Percentiles rank a stretch among this genome's conserved stretches.
Evolutionary conservation across 2,329 filamentous ascomycete genomes (phyloP).

Genomic region (Colletotrichum euphorbiae): DNA sequence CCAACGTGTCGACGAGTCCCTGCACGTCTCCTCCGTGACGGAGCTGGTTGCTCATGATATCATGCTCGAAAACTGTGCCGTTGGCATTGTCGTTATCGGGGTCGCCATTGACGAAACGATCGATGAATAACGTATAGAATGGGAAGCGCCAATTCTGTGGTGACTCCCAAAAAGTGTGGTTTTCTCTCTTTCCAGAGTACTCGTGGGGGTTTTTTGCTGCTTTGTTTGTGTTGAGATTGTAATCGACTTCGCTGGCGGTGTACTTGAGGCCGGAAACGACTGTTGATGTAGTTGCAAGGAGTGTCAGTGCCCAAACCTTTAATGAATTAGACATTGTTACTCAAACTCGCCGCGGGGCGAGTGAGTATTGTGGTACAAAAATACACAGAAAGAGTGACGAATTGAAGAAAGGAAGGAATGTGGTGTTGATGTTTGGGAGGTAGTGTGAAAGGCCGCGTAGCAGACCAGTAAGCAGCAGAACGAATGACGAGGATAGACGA

Average conservation of each 20-base stretch:
- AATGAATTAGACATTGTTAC: constrained; percentile 40
- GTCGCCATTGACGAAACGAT: constrained; percentile 74
- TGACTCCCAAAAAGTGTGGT: constrained; percentile 64
- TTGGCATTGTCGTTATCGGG: constrained; percentile 73
- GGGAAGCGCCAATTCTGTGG: constrained; percentile 74
- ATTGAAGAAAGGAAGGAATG: constrained; percentile 37
- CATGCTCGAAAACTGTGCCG: constrained; percentile 70
- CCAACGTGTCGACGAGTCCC: constrained; percentile 69
- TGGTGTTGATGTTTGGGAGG: constrained; percentile 31
- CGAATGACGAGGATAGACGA: constrained; percentile 37
- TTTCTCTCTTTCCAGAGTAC: constrained; percentile 68
- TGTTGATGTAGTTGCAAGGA: constrained; percentile 39
- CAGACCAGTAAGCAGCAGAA: constrained; percentile 40
- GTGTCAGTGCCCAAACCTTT: constrained; percentile 39
- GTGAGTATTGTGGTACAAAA: constrained; percentile 34
- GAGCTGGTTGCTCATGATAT: constrained; percentile 70
- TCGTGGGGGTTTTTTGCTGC: constrained; percentile 66
- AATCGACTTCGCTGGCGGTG: constrained; percentile 53
- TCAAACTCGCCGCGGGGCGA: constrained; percentile 38
- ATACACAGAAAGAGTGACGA: constrained; percentile 38
- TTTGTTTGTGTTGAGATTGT: constrained; percentile 71
- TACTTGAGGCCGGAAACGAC: constrained; percentile 47
- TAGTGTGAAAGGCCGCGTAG: constrained; percentile 37
- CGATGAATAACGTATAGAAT: constrained; percentile 73
- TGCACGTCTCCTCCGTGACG: constrained; percentile 71